These are phyloP conservation scores for Haematococcus lacustris DNA, from an alignment of 139 green algal species.

Conservation along the genomic window DNA sequence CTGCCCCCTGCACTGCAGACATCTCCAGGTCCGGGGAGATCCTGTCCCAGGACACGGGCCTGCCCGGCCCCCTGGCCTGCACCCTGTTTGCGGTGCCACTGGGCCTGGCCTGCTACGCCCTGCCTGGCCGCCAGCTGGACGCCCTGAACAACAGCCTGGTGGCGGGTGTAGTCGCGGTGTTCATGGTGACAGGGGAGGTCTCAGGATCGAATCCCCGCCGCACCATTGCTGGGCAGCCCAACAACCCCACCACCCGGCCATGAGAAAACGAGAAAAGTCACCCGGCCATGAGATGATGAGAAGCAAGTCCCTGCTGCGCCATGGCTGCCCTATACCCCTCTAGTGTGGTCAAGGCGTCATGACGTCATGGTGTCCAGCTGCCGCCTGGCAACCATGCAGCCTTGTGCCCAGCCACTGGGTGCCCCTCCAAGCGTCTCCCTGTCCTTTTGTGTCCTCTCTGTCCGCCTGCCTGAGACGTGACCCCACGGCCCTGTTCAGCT, in stretches of 20 bases:
- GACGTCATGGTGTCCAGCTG: neutral
- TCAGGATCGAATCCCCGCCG: neutral
- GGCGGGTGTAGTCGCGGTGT: slow-evolving; percentile 30
- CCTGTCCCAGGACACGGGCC: neutral
- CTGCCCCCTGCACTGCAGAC: too few species aligned
- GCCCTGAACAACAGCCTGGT: slow-evolving; percentile 29
- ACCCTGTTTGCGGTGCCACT: slow-evolving; percentile 25
- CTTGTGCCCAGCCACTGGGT: neutral
- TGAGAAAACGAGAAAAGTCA: neutral
- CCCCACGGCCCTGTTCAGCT: too few species aligned
- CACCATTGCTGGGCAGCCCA: neutral
- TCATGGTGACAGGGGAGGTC: slow-evolving; percentile 16
- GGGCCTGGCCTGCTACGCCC: slow-evolving; percentile 41
- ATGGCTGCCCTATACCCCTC: too few species aligned
- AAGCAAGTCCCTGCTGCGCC: too few species aligned
- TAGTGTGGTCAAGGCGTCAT: too few species aligned
- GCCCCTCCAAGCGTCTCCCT: too few species aligned
- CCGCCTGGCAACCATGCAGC: neutral
- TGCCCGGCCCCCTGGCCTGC: slow-evolving; percentile 7
- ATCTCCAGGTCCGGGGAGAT: slow-evolving; percentile 37
- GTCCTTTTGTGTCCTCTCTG: too few species aligned
- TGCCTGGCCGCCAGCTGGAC: slow-evolving; percentile 19
- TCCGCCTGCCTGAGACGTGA: too few species aligned
- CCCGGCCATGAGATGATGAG: too few species aligned
- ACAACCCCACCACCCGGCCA: neutral